Evolutionary conservation across 352 stramenopile species (phyloP), one percentile per base, ranked within the genome.

Genomic region (Globisporangium abappressorium): DNA sequence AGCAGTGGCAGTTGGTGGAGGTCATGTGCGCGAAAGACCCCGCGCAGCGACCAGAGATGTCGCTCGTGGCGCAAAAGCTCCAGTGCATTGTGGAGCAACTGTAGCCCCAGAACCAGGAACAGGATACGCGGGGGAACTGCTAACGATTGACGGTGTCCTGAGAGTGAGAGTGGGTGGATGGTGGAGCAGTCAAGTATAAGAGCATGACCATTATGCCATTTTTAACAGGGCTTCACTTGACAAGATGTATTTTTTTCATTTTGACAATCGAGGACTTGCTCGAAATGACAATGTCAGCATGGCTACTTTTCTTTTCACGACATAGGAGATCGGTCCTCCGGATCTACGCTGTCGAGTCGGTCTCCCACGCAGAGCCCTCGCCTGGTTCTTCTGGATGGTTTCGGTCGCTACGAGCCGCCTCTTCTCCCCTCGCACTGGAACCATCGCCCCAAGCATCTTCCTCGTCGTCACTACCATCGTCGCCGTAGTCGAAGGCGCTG

Each of bases 361-460:
- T 57, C 43, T 66, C 43, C 65, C 64, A 70, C 18, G 43, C 65
- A n/a, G 41, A 54, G 20, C n/a, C 65, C 5, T 65, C 65, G 5
- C 18, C 14, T 20, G 5, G 0, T 22, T 33, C 41, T 14, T 47
- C 47, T 59, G 24, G 1, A 7, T 33, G 51, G 22, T 59, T 22
- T 30, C 33, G 30, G 9, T 43, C 15, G 7, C 0, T 20, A 20
- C 11, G 14, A 41, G 8, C 41, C 15, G 6, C 14, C 53, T 15
- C 3, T 38, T 24, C 15, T 28, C 14, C 22, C 5, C 36, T 68
- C 36, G 26, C 22, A 4, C 54, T 22, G n/a, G 46, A n/a, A 18
- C 11, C 24, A 9, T 20, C 59, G 20, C 38, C 38, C 38, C 38
- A 46, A 46, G 3, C 38, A 15, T 18, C 38, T 12, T 12, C 38